These are phyloP conservation scores for Aspergillus sp. DNA, from an alignment of 2,329 filamentous ascomycete genomes.

Conservation along the genomic window DNA sequence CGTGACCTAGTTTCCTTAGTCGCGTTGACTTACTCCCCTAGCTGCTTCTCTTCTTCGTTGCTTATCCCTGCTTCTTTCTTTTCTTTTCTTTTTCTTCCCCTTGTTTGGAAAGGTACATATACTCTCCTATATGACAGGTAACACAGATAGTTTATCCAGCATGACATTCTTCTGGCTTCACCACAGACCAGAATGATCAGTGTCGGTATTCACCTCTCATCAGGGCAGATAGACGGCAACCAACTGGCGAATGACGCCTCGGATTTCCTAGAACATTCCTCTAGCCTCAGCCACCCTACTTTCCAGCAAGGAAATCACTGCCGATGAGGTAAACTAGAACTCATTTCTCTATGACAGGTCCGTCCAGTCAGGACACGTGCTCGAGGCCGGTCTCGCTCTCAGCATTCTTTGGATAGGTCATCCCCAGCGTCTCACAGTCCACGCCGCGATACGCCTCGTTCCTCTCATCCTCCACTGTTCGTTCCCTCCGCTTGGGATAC, in stretches of 20 bases:
- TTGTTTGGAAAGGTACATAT: background rate
- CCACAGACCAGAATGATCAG: background rate
- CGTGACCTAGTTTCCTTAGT: background rate
- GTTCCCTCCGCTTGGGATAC: conserved; percentile 32
- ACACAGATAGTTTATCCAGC: background rate
- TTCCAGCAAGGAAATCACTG: background rate
- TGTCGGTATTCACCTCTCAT: background rate
- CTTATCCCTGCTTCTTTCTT: too few relatives aligned
- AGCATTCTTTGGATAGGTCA: background rate
- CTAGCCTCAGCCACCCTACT: background rate
- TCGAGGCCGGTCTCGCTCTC: background rate
- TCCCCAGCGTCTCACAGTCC: background rate
- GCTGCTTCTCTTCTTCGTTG: background rate
- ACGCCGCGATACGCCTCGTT: conserved; percentile 7
- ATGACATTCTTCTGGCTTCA: background rate
- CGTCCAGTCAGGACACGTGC: background rate
- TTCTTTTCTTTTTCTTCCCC: background rate
- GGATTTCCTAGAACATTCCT: too few relatives aligned
- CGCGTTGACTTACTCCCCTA: background rate
- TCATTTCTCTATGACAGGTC: conserved; percentile 1
- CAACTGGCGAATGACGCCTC: background rate
- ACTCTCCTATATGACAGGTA: background rate
- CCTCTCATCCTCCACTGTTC: conserved; percentile 29
- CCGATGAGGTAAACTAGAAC: background rate
- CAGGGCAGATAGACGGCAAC: background rate